Conservation (phyloP, 768 basidiomycete genomes). For the Hebeloma cylindrosporum region DNA sequence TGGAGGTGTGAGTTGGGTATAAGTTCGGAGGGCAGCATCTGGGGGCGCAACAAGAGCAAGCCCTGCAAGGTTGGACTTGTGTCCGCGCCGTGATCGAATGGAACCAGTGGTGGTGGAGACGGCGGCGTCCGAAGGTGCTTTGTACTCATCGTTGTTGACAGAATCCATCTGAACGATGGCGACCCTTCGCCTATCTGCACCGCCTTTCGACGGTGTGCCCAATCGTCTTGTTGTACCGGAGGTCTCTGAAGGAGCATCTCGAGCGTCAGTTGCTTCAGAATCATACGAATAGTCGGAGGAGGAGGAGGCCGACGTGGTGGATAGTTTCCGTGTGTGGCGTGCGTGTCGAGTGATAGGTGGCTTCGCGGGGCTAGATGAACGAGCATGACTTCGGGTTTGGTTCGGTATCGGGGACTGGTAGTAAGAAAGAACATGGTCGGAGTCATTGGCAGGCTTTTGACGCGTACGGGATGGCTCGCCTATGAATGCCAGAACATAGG, state of each 20-base stretch:
- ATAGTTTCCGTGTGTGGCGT: slow-evolving; percentile 29
- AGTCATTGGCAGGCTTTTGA: slow-evolving; percentile 19
- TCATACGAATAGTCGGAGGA: slow-evolving; percentile 43
- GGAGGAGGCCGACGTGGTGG: slow-evolving; percentile 41
- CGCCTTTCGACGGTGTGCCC: slow-evolving; percentile 56
- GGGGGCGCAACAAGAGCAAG: slow-evolving; percentile 74
- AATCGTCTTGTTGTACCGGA: slow-evolving; percentile 40
- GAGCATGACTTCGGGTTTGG: slow-evolving; percentile 27
- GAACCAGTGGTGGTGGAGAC: slow-evolving; percentile 29
- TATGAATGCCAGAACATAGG: slow-evolving; percentile 28
- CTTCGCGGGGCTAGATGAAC: slow-evolving; percentile 20
- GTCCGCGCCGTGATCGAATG: slow-evolving; percentile 39
- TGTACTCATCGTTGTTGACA: slow-evolving; percentile 26
- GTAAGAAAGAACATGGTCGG: slow-evolving; percentile 27
- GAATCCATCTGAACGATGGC: slow-evolving; percentile 66
- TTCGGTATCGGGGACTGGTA: slow-evolving; percentile 56
- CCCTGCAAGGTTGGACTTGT: slow-evolving; percentile 43
- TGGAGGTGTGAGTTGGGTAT: slow-evolving; percentile 55
- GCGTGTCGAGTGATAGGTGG: slow-evolving; percentile 16
- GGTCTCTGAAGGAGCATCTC: slow-evolving; percentile 27
- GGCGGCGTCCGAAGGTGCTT: slow-evolving; percentile 25
- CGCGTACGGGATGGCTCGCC: slow-evolving; percentile 23
- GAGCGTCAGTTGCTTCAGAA: slow-evolving; percentile 32
- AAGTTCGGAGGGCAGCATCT: slow-evolving; percentile 56
- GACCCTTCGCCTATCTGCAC: slow-evolving; percentile 62